These are phyloP conservation scores for Iberis pinnata DNA, from an alignment of 345 rosid genomes.

Conservation along the genomic window DNA sequence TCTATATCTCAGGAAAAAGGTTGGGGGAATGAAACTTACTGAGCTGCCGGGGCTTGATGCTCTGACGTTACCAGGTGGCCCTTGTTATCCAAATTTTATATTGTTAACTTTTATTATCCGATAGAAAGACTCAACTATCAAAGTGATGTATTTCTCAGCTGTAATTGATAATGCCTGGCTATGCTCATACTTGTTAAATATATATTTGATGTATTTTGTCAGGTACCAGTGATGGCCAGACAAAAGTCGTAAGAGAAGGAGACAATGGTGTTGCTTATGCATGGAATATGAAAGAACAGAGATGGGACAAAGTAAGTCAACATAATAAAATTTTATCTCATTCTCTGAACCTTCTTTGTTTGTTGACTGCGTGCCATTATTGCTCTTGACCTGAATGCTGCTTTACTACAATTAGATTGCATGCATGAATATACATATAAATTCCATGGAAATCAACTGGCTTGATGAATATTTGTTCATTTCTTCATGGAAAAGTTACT, in stretches of 20 bases:
- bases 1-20: conserved; percentile 62
- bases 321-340: conserved; percentile 19
- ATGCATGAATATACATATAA: too few species aligned
- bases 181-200: conserved; percentile 13
- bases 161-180: conserved; percentile 4
- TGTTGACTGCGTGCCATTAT: neutral
- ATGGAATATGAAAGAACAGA: conserved; percentile 78
- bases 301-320: conserved; percentile 79
- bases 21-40: conserved; percentile 85
- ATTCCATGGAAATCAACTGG: too few species aligned
- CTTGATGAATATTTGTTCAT: too few species aligned
- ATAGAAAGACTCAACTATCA: neutral
- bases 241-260: conserved; percentile 91
- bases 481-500: too few species aligned
- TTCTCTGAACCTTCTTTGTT: neutral
- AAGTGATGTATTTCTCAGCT: too few species aligned
- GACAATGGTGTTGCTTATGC: conserved; percentile 96
- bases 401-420: too few species aligned
- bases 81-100: conserved; percentile 13
- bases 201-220: conserved; percentile 23
- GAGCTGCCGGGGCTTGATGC: conserved; percentile 94
- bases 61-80: conserved; percentile 72
- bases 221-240: conserved; percentile 94
- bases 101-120: conserved; percentile 6
- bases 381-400: too few species aligned